These are phyloP conservation scores for Scheffersomyces parashehatae DNA, from an alignment of 1,139 yeast species.

Conservation along the genomic window DNA sequence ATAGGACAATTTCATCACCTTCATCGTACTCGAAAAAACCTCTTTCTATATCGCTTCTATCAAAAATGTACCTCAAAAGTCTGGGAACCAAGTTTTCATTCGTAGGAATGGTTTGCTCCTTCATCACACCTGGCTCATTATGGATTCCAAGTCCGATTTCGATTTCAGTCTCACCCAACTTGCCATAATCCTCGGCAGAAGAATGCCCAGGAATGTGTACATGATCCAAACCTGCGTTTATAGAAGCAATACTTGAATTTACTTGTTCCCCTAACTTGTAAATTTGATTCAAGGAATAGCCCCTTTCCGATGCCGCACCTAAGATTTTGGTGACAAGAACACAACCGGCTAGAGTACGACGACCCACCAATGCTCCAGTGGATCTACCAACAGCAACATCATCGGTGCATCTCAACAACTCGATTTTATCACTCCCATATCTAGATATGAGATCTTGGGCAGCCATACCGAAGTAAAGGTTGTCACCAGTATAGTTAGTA, in stretches of 20 bases:
- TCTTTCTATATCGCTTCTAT: constrained; percentile 37
- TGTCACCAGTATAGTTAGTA: constrained; percentile 36
- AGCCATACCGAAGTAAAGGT: constrained; percentile 36
- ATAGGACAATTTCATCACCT: constrained; percentile 39
- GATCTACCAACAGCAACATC: constrained; percentile 49
- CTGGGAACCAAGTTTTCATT: constrained; percentile 38
- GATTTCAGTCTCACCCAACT: constrained; percentile 34
- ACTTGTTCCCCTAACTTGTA: constrained; percentile 36
- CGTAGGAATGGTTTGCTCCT: constrained; percentile 40
- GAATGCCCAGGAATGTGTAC: constrained; percentile 52
- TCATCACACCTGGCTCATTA: constrained; percentile 53
- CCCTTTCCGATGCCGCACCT: constrained; percentile 47
- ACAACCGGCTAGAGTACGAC: constrained; percentile 52
- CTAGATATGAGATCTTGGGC: constrained; percentile 30
- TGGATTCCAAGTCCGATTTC: constrained; percentile 58
- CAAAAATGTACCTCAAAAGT: constrained; percentile 39
- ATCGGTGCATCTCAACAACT: constrained; percentile 34
- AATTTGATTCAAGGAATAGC: constrained; percentile 30
- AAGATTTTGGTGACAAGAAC: constrained; percentile 43
- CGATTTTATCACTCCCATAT: constrained; percentile 20
- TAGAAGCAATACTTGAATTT: constrained; percentile 42
- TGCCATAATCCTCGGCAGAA: constrained; percentile 27
- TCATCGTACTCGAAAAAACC: constrained; percentile 41
- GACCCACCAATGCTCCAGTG: constrained; percentile 46
- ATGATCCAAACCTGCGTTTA: constrained; percentile 54